A percentile compares a stretch with the other conserved stretches of the same genome.
Evolutionary conservation across 768 basidiomycete genomes (phyloP).

Genomic region (Termitomyces sp.): DNA sequence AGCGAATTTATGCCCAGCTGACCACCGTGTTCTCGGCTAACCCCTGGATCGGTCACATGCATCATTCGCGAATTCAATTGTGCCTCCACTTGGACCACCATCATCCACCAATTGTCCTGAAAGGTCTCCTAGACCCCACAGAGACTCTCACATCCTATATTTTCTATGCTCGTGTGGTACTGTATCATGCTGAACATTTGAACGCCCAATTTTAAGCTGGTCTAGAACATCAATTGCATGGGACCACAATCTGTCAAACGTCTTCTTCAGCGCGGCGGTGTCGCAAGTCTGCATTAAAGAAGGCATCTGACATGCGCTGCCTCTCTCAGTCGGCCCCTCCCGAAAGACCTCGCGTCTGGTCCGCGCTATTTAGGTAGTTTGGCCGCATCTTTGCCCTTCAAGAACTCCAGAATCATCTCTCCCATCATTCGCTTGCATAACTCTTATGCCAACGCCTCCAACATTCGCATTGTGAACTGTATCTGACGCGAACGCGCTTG

Average conservation of each 20-base stretch:
- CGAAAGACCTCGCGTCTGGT: slow-evolving; percentile 5
- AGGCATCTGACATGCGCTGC: slow-evolving; percentile 3
- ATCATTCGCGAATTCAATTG: slow-evolving; percentile 9
- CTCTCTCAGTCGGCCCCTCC: slow-evolving; percentile 7
- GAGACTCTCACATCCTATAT: not conserved
- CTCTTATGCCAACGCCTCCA: not conserved
- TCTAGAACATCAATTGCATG: not conserved
- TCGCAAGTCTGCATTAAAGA: slow-evolving; percentile 1
- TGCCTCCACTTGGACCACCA: slow-evolving; percentile 3
- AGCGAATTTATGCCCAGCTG: slow-evolving; percentile 26
- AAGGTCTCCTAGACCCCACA: not conserved
- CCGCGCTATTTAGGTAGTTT: not conserved
- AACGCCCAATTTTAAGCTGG: not conserved
- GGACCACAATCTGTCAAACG: slow-evolving; percentile 8
- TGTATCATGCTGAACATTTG: not conserved
- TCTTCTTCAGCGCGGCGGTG: slow-evolving; percentile 1
- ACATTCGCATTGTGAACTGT: not conserved
- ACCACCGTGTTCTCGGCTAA: slow-evolving; percentile 20
- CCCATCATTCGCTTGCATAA: not conserved
- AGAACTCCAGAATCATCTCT: not conserved
- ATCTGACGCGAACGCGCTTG: not conserved
- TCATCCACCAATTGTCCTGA: not conserved
- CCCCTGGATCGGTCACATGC: slow-evolving; percentile 29
- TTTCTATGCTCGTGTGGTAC: not conserved
- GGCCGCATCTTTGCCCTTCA: slow-evolving; percentile 1